Evolutionary conservation across 768 basidiomycete genomes (phyloP).

Genomic region (Hygrocybe punicea): DNA sequence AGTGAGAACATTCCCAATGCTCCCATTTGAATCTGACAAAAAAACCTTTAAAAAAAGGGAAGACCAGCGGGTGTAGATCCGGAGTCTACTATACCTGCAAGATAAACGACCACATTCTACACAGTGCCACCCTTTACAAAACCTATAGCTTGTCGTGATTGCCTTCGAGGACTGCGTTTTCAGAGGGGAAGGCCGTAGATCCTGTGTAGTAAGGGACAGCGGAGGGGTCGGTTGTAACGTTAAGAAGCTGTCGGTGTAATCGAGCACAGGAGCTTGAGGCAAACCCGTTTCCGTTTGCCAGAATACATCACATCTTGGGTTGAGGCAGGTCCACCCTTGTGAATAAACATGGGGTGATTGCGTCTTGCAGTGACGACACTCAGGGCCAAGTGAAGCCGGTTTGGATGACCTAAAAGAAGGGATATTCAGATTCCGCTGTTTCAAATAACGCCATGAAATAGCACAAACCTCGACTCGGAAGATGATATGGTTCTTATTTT

Average conservation of each 20-base stretch:
- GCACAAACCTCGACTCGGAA: constrained; percentile 2
- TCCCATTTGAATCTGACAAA: constrained; percentile 67
- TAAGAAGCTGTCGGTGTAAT: constrained; percentile 51
- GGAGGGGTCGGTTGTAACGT: constrained; percentile 31
- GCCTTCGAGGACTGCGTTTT: constrained; percentile 26
- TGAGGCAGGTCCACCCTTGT: constrained; percentile 61
- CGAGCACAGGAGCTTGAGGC: constrained; percentile 35
- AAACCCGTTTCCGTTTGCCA: constrained; percentile 40
- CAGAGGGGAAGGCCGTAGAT: constrained; percentile 39
- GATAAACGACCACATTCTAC: constrained; percentile 65
- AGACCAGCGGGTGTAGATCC: neutral
- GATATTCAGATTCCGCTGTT: neutral
- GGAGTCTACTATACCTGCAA: constrained; percentile 50
- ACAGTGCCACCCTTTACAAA: constrained; percentile 70
- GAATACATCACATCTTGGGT: constrained; percentile 53
- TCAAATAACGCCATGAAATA: neutral
- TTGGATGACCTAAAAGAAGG: constrained; percentile 18
- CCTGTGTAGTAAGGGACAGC: constrained; percentile 34
- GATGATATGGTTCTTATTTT: neutral
- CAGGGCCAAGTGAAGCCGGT: constrained; percentile 17
- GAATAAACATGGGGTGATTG: constrained; percentile 53
- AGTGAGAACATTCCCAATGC: constrained; percentile 64
- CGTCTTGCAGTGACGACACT: constrained; percentile 44
- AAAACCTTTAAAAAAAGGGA: too few relatives aligned
- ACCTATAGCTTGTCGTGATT: constrained; percentile 52